Conservation (phyloP, 2,329 filamentous ascomycete genomes). For the Xylariaceae sp. region DNA sequence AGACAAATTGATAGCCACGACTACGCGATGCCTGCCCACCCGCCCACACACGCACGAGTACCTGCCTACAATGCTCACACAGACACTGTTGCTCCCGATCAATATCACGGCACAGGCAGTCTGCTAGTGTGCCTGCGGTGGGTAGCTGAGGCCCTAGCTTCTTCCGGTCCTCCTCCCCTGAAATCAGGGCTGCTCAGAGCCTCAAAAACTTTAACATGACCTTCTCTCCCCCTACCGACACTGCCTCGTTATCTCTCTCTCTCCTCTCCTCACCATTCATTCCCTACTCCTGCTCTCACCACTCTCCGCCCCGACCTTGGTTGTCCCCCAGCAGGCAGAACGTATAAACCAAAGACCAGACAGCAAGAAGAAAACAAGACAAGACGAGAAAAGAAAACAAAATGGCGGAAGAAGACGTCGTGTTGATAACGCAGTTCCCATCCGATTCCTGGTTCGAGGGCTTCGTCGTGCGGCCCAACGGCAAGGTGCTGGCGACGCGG, state of each 20-base stretch:
- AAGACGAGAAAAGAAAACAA: neutral
- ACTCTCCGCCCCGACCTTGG: no score
- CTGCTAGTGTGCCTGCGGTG: conserved; percentile 1
- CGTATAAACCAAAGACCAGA: no score
- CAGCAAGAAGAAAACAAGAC: no score
- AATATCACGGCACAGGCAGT: neutral
- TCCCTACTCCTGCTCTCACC: no score
- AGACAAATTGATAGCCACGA: neutral
- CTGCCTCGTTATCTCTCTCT: neutral
- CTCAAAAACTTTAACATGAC: conserved; percentile 5
- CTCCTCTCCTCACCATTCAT: neutral
- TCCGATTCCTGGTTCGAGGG: conserved; percentile 33
- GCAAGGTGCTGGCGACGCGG: conserved; percentile 28
- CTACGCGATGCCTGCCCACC: neutral
- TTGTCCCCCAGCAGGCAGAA: no score
- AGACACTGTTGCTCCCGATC: neutral
- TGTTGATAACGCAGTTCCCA: conserved; percentile 31
- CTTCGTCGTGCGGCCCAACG: conserved; percentile 29
- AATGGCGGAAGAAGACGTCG: conserved; percentile 29
- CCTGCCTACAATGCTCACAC: no score
- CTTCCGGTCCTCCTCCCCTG: conserved; percentile 2
- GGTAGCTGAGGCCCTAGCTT: conserved; percentile 5
- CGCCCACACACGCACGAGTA: no score
- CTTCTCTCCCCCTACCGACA: neutral
- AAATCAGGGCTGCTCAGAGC: conserved; percentile 6